Evolutionary conservation across 495 filamentous ascomycete species (phyloP), one percentile per base, ranked within the genome.

Genomic region (Talaromyces liani): DNA sequence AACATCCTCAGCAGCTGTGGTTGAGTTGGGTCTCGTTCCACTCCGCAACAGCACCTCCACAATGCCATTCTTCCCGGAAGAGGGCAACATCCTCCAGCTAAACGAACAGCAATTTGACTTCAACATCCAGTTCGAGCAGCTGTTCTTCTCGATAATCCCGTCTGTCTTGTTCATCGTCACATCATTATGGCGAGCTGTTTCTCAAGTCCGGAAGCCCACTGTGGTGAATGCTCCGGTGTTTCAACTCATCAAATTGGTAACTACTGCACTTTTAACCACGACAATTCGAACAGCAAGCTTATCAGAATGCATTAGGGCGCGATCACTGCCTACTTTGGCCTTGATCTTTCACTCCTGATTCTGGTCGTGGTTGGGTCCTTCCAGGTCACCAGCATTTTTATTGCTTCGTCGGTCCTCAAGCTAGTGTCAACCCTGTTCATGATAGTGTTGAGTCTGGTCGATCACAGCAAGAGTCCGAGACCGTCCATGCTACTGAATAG

Each of bases 141-240:
- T 78, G 1, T 77, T 80, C 58, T 77, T 82, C 65, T 73, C 73
- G 14, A 67, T 82, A 12, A 69, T 72, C 20, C 80, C 79, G 4
- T 70, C 77, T 1, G 63, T 66, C 8, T 29, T 81, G 4, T 78
- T 81, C 65, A 71, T 80, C 39, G 51, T 74, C 8, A 14, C 69
- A n/a, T 75, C 73, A 2, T 60, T 76, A 69, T 72, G 72, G 65
- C 71, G 76, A 2, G 69, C 69, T 22, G 53, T 70, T 6, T 67
- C 72, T 1, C 74, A 74, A 16, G 34, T 60, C 18, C 67, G 72
- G 0, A 75, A 70, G 45, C 72, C 75, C 6, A 65, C 55, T 6
- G 68, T 78, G 10, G 72, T 80, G 8, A 65, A 70, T 25, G 77
- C 75, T 7, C 67, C 69, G 2, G 24, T 70, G 6, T 67, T 80